A percentile compares a stretch with the other conserved stretches of the same genome.
Evolutionary conservation across 768 basidiomycete genomes (phyloP).

Genomic region (Lactifluus piperatus): DNA sequence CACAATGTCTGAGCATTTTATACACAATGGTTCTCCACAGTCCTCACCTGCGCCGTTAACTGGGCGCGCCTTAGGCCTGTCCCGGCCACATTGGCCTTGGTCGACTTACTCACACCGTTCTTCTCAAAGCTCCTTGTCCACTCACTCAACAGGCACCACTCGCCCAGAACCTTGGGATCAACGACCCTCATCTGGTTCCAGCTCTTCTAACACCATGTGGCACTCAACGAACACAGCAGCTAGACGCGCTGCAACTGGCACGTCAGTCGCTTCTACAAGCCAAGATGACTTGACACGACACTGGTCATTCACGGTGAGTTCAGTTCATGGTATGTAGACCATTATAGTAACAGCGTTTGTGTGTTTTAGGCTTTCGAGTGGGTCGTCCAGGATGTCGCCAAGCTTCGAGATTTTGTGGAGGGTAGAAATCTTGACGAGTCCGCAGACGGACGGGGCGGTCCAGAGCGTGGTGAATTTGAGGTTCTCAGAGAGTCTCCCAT

Average conservation of each 20-base stretch:
- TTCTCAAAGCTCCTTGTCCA: conserved; percentile 25
- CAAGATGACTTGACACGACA: conserved; percentile 47
- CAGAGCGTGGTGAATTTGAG: conserved; percentile 43
- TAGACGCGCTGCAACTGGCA: conserved; percentile 10
- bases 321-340: not conserved
- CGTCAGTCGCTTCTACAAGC: conserved; percentile 16
- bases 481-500: conserved; percentile 56
- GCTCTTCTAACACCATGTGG: conserved; percentile 22
- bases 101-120: conserved; percentile 31
- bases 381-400: conserved; percentile 49
- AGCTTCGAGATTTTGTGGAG: conserved; percentile 51
- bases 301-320: conserved; percentile 53
- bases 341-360: not conserved
- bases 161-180: conserved; percentile 25
- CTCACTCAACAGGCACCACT: conserved; percentile 24
- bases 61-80: conserved; percentile 8
- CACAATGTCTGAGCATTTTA: conserved; percentile 14
- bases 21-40: conserved; percentile 11
- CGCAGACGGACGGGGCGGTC: conserved; percentile 24
- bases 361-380: conserved; percentile 59
- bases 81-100: conserved; percentile 57
- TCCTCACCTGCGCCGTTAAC: conserved; percentile 12
- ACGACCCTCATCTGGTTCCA: conserved; percentile 21
- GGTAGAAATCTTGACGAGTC: conserved; percentile 19
- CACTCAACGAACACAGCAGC: conserved; percentile 15